phyloP scores from a whole-genome alignment of 192 early-diverging fungal genomes.

The Backusella tuberculispora region DNA sequence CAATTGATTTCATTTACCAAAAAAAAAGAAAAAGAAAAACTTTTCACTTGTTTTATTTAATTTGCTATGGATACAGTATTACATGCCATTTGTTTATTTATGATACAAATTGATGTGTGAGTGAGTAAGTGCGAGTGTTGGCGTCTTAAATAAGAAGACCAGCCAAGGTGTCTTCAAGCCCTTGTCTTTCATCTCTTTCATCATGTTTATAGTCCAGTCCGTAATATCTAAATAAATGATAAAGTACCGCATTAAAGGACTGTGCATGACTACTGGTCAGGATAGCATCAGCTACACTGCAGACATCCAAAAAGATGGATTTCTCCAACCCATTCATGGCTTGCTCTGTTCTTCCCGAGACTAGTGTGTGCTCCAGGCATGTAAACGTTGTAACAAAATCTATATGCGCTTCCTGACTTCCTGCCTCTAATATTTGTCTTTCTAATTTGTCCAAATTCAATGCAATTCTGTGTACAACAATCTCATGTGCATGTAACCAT shows the following conservation, averaged over 20 bases:
- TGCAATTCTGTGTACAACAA: neutral
- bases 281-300: constrained; percentile 12
- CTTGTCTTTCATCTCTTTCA: neutral
- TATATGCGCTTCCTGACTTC: constrained; percentile 8
- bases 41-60: neutral
- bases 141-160: neutral
- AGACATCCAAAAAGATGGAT: constrained; percentile 17
- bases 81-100: neutral
- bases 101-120: neutral
- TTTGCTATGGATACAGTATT: neutral
- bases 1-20: neutral
- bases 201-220: neutral
- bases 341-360: neutral
- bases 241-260: constrained; percentile 1
- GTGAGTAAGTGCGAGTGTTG: too few relatives aligned
- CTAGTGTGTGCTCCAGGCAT: neutral
- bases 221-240: constrained; percentile 8
- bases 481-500: neutral
- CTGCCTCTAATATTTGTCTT: neutral
- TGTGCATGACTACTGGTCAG: constrained; percentile 15
- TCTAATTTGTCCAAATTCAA: neutral
- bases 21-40: neutral
- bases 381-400: neutral
- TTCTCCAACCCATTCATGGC: neutral
- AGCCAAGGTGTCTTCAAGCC: neutral